These are phyloP conservation scores for Fusarium marasasianum DNA, from an alignment of 2,329 filamentous ascomycete genomes.

Conservation along the genomic window DNA sequence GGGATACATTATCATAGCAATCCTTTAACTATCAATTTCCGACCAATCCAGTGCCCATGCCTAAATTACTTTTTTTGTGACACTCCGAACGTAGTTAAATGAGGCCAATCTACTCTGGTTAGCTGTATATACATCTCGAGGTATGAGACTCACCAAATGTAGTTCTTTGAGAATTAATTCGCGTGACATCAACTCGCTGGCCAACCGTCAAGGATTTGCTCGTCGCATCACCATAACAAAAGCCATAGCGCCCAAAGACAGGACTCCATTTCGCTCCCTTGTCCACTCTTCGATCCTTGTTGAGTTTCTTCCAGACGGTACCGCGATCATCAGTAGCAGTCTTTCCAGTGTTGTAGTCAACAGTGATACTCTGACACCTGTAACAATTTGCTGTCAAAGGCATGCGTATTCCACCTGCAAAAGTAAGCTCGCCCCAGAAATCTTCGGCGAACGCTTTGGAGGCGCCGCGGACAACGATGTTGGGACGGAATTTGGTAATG, in stretches of 20 bases:
- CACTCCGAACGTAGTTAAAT: slow-evolving; percentile 22
- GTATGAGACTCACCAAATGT: slow-evolving; percentile 24
- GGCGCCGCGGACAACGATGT: slow-evolving; percentile 36
- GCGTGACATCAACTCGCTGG: slow-evolving; percentile 20
- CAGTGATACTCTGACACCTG: slow-evolving; percentile 39
- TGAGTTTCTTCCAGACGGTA: slow-evolving; percentile 38
- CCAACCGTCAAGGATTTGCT: slow-evolving; percentile 11
- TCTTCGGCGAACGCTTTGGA: slow-evolving; percentile 31
- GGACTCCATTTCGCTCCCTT: slow-evolving; percentile 38
- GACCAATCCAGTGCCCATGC: rapidly evolving
- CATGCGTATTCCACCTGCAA: slow-evolving; percentile 30
- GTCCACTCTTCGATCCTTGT: slow-evolving; percentile 39
- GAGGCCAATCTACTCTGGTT: slow-evolving; percentile 30
- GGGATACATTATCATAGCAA: neutral
- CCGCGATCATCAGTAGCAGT: slow-evolving; percentile 33
- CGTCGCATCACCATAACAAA: slow-evolving; percentile 28
- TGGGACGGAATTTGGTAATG: slow-evolving; percentile 40
- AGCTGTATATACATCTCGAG: rapidly evolving
- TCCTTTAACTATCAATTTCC: no score
- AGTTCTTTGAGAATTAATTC: slow-evolving; percentile 25
- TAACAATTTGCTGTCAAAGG: slow-evolving; percentile 36
- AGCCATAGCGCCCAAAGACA: slow-evolving; percentile 39
- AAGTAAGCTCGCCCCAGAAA: slow-evolving; percentile 35
- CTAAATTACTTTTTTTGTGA: slow-evolving; percentile 16
- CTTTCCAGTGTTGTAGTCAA: slow-evolving; percentile 35